A percentile compares a stretch with the other conserved stretches of the same genome.
Evolutionary conservation across 2,329 filamentous ascomycete genomes (phyloP).

Genomic region (Aspergillus hortae): DNA sequence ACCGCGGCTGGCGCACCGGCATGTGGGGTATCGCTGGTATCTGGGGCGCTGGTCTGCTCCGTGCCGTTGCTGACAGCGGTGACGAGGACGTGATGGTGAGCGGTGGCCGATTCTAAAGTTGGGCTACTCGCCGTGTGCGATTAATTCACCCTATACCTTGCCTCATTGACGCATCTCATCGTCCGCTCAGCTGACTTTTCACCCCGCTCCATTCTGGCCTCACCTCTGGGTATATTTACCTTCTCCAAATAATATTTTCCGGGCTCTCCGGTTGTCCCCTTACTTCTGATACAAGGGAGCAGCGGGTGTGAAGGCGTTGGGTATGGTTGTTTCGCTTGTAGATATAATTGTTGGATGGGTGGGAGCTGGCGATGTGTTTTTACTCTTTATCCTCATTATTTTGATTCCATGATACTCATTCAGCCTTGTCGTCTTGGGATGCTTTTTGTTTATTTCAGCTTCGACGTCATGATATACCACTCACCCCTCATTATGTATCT

Average conservation of each 20-base stretch:
- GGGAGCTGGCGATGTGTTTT: neutral
- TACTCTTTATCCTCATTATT: neutral
- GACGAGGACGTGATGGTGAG: slow-evolving; percentile 35
- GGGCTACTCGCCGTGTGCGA: neutral
- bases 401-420: neutral
- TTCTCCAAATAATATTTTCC: neutral
- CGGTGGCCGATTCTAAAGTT: slow-evolving; percentile 29
- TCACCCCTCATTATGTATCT: neutral
- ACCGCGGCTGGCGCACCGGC: slow-evolving; percentile 56
- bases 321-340: slow-evolving; percentile 1
- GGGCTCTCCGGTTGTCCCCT: slow-evolving; percentile 1
- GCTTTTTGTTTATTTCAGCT: neutral
- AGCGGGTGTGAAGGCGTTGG: slow-evolving; percentile 2
- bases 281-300: neutral
- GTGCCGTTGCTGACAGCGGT: slow-evolving; percentile 32
- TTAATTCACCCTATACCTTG: neutral
- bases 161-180: neutral
- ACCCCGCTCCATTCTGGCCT: neutral
- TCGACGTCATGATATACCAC: neutral
- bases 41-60: slow-evolving; percentile 49
- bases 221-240: neutral
- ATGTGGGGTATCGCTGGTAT: slow-evolving; percentile 55
- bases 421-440: neutral
- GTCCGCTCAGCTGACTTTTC: neutral
- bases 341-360: neutral